phyloP scores from a whole-genome alignment of 129 eudicot genomes.

The Chrysanthemum seticuspe region DNA sequence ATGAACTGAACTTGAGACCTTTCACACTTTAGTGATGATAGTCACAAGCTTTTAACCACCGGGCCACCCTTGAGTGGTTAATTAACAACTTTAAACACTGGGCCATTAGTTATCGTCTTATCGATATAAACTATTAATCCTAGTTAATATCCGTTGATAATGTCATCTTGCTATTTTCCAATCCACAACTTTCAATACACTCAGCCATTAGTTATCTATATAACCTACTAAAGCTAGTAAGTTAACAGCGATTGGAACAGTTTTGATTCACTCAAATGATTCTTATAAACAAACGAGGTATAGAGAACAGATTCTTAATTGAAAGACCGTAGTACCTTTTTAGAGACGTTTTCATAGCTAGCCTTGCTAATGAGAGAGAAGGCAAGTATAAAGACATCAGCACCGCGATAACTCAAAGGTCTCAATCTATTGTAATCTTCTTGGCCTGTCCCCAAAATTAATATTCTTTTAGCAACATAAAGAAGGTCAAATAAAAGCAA shows the following conservation, averaged over 20 bases:
- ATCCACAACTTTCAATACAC: background rate
- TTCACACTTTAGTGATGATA: no score
- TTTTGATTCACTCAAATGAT: background rate
- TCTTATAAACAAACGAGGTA: background rate
- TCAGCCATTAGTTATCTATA: background rate
- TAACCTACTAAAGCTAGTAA: background rate
- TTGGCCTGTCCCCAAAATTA: slow-evolving; percentile 51
- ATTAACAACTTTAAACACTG: no score
- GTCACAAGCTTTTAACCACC: no score
- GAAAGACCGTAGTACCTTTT: slow-evolving; percentile 45
- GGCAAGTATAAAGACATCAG: slow-evolving; percentile 84
- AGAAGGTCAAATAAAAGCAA: background rate
- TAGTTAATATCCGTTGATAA: background rate
- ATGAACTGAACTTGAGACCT: no score
- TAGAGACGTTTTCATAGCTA: slow-evolving; percentile 74
- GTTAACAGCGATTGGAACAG: background rate
- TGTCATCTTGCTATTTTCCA: background rate
- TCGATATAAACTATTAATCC: no score
- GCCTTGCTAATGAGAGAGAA: slow-evolving; percentile 83
- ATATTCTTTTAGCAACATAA: background rate
- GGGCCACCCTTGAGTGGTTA: no score
- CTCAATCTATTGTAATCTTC: slow-evolving; percentile 85
- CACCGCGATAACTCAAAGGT: slow-evolving; percentile 85
- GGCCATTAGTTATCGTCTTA: no score
- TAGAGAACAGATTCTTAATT: background rate